These are phyloP conservation scores for Trametes pubescens DNA, from an alignment of 1,284 basidiomycete species.

Conservation along the genomic window DNA sequence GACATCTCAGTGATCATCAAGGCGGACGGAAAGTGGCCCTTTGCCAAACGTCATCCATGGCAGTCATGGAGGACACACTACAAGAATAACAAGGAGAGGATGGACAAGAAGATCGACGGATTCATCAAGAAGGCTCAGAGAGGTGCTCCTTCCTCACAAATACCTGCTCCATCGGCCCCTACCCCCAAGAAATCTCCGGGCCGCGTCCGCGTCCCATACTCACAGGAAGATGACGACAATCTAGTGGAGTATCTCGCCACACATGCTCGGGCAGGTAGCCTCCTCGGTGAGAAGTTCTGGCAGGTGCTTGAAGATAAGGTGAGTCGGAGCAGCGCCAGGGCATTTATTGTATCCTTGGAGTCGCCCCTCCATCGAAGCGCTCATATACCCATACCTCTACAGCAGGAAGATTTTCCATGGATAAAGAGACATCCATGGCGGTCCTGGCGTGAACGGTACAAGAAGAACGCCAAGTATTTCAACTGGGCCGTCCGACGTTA, in stretches of 20 bases:
- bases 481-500: conserved; percentile 43
- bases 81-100: conserved; percentile 46
- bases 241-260: conserved; percentile 74
- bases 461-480: conserved; percentile 67
- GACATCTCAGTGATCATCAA: neutral
- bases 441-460: conserved; percentile 81
- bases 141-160: neutral
- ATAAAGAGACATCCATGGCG: conserved; percentile 76
- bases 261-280: conserved; percentile 66
- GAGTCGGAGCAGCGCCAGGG: neutral
- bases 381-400: neutral
- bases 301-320: conserved; percentile 48
- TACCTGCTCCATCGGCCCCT: neutral
- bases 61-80: conserved; percentile 66
- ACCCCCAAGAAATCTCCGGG: neutral
- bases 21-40: conserved; percentile 44
- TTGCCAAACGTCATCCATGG: conserved; percentile 56
- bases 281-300: conserved; percentile 77
- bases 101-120: conserved; percentile 51
- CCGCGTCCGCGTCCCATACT: conserved; percentile 60
- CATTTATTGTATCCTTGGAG: neutral
- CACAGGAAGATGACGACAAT: conserved; percentile 69
- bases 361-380: no score
- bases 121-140: conserved; percentile 39
- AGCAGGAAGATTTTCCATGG: conserved; percentile 53